These are phyloP conservation scores for Leptographium lundbergii DNA, from an alignment of 2,329 filamentous ascomycete genomes.

Conservation along the genomic window DNA sequence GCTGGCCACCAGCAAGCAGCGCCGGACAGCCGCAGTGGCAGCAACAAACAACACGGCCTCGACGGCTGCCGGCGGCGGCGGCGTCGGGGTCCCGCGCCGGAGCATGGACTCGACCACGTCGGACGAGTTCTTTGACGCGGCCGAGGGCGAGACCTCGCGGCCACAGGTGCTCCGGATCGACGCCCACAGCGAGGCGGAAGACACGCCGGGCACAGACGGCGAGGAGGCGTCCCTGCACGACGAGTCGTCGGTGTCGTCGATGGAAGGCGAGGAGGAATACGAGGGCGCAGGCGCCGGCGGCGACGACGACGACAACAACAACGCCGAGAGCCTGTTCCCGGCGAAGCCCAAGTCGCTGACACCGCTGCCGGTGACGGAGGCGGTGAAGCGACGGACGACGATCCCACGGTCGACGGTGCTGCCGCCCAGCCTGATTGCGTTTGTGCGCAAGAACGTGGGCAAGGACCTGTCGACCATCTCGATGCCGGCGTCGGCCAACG, in stretches of 20 bases:
- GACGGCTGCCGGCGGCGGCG: slow-evolving; percentile 48
- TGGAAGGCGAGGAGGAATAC: slow-evolving; percentile 44
- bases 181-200: slow-evolving; percentile 9
- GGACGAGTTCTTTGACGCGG: slow-evolving; percentile 93
- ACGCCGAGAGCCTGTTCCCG: slow-evolving; percentile 55
- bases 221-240: slow-evolving; percentile 47
- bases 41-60: slow-evolving; percentile 21
- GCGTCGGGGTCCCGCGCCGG: slow-evolving; percentile 43
- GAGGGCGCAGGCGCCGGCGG: slow-evolving; percentile 38
- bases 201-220: slow-evolving; percentile 35
- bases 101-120: slow-evolving; percentile 73
- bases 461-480: slow-evolving; percentile 95
- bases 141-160: slow-evolving; percentile 36
- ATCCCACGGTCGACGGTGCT: slow-evolving; percentile 63
- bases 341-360: slow-evolving; percentile 59
- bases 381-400: slow-evolving; percentile 53
- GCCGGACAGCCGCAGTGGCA: slow-evolving; percentile 43
- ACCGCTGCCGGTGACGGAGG: slow-evolving; percentile 60
- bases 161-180: slow-evolving; percentile 20
- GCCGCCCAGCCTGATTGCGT: slow-evolving; percentile 85
- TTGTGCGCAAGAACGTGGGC: slow-evolving; percentile 92
- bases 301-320: slow-evolving; percentile 30
- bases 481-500: slow-evolving; percentile 95
- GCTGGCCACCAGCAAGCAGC: slow-evolving; percentile 65
- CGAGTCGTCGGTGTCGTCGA: slow-evolving; percentile 46